Evolutionary conservation across 345 rosid species (phyloP), one percentile per base, ranked within the genome.

Genomic region (Clausena lansium): DNA sequence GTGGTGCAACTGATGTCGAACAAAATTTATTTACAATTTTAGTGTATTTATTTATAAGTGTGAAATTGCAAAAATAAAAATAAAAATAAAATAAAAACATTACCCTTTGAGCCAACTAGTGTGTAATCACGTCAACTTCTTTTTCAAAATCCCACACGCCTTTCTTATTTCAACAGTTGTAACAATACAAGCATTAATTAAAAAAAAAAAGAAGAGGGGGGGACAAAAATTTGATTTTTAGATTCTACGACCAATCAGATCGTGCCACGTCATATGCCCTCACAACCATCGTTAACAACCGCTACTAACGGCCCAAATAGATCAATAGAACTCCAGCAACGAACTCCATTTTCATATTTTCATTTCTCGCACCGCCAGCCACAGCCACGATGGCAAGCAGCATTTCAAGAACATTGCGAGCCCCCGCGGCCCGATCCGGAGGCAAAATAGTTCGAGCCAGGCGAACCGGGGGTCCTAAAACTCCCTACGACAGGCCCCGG

Each of bases 401-500:
- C 79, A n/a, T 27, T 76, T 57, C 82, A 45, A 54, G 77, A 70
- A 71, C 77, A n/a, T 60, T 61, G 59, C 67, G 62, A n/a, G 60
- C 32, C 32, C 1, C 57, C 54, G 87, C 83, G 47, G 80, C 61
- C 75, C 81, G 90, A 81, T 80, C 94, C 39, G 94, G 97, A 20
- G 97, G 97, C 67, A 92, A 92, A 79, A 81, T 93, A 14, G 67
- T 90, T 59, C 93, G 92, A 20, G 69, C 85, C n/a, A 80, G 96
- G 81, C 88, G 94, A 5, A 9, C 83, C 67, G 67, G 82, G 35
- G 76, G 67, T 30, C n/a, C 76, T 58, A 66, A 76, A 54, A 87
- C 90, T 64, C 99, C 99, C 13, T 95, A 93, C 74, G 96, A 91
- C 71, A 91, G 99, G 2, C 91, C 89, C 4, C 28, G 73, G 15